A percentile compares a stretch with the other conserved stretches of the same genome.
phyloP scores from a whole-genome alignment of 2,329 filamentous ascomycete genomes.

The Fusarium floridanum region DNA sequence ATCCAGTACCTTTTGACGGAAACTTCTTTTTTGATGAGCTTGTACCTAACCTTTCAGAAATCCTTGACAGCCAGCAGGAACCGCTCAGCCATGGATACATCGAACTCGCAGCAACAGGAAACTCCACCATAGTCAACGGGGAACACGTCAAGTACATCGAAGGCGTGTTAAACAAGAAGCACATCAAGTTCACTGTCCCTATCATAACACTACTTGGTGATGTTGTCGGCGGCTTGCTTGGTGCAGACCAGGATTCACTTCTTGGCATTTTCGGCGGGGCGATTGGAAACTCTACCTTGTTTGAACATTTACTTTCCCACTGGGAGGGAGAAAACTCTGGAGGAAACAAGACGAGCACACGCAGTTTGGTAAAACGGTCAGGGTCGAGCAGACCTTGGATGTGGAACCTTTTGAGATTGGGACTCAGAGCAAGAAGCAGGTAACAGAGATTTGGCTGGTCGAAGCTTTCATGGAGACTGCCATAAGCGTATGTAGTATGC shows the following conservation, averaged over 20 bases:
- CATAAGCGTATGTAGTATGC: too few species aligned
- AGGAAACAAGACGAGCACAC: constrained; percentile 1
- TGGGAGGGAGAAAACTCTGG: constrained; percentile 44
- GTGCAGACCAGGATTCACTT: constrained; percentile 47
- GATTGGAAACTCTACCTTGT: constrained; percentile 56
- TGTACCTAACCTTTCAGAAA: constrained; percentile 55
- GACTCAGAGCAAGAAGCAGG: background rate
- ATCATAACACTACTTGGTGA: constrained; percentile 56
- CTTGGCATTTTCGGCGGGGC: constrained; percentile 53
- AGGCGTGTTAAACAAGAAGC: constrained; percentile 56
- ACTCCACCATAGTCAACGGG: constrained; percentile 57
- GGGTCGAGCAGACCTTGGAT: background rate
- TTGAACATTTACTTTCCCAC: constrained; percentile 53
- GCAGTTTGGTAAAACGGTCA: background rate
- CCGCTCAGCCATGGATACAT: constrained; percentile 57
- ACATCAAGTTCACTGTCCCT: constrained; percentile 52
- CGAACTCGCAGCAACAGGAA: constrained; percentile 57
- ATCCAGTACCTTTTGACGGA: constrained; percentile 56
- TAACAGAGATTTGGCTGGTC: background rate
- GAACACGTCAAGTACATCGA: constrained; percentile 60
- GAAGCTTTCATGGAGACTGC: too few species aligned
- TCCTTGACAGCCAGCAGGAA: constrained; percentile 54
- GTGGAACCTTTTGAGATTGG: background rate
- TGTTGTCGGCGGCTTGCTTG: constrained; percentile 53
- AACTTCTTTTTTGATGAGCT: constrained; percentile 57